A percentile compares a stretch with the other conserved stretches of the same genome.
phyloP scores from a whole-genome alignment of 179 eudicot genomes.

The Spergularia azorica region DNA sequence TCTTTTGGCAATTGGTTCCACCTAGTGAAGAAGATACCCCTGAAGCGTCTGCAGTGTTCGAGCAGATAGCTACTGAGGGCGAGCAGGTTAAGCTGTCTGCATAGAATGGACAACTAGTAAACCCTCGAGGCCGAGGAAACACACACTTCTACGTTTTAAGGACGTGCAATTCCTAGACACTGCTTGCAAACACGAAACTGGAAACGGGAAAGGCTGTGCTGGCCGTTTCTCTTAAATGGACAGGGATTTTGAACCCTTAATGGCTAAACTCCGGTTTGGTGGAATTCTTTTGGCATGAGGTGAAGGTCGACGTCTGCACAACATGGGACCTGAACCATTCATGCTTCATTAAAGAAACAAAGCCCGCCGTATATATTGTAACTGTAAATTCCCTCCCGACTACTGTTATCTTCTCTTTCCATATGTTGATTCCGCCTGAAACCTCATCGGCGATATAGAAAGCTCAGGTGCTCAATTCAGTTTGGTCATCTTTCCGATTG shows the following conservation, averaged over 20 bases:
- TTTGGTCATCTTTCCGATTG: slow-evolving; percentile 10
- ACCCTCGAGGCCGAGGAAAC: background rate
- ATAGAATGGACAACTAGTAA: slow-evolving; percentile 4
- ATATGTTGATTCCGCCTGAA: background rate
- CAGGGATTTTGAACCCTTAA: slow-evolving; percentile 15
- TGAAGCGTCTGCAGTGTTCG: slow-evolving; percentile 82
- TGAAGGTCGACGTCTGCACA: slow-evolving; percentile 18
- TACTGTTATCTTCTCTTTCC: background rate
- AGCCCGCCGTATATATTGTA: slow-evolving; percentile 22
- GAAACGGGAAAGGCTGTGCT: slow-evolving; percentile 19
- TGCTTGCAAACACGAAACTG: slow-evolving; percentile 1
- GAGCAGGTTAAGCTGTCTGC: slow-evolving; percentile 58
- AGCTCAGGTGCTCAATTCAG: slow-evolving; percentile 5
- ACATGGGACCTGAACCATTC: slow-evolving; percentile 22
- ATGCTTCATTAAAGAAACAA: slow-evolving; percentile 14
- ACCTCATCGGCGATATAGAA: background rate
- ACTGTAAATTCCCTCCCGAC: slow-evolving; percentile 27
- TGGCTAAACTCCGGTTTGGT: background rate
- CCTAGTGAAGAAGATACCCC: slow-evolving; percentile 99
- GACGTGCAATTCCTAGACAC: slow-evolving; percentile 14
- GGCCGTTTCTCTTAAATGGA: slow-evolving; percentile 10
- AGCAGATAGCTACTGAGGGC: slow-evolving; percentile 47
- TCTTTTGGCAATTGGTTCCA: slow-evolving; percentile 98
- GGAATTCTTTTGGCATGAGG: slow-evolving; percentile 20
- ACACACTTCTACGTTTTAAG: slow-evolving; percentile 9